Percentiles rank a stretch among this genome's conserved stretches.
Conservation (phyloP, 2,329 filamentous ascomycete species). For the Neofusicoccum ribis region DNA sequence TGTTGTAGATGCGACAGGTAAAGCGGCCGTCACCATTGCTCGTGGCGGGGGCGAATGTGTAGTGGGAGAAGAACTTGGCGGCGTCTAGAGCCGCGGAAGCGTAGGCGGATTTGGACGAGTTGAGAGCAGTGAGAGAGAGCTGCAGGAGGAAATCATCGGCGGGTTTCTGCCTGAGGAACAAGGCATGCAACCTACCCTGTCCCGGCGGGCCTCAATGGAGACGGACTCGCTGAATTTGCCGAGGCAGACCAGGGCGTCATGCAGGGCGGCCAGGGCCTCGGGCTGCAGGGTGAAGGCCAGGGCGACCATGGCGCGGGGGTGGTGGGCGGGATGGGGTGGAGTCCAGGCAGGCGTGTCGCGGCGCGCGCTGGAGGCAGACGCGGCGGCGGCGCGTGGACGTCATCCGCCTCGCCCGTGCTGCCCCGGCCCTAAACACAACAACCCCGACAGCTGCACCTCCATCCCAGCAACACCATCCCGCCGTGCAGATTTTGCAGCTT, state of each 20-base stretch:
- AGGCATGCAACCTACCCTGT: constrained; percentile 54
- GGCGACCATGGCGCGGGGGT: constrained; percentile 40
- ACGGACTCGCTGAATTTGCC: constrained; percentile 80
- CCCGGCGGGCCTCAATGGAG: constrained; percentile 69
- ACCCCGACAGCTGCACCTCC: constrained; percentile 22
- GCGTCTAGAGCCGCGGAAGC: constrained; percentile 69
- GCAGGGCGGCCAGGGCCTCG: constrained; percentile 68
- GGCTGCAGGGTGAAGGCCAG: constrained; percentile 73
- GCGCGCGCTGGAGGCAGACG: neutral
- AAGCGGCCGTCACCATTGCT: constrained; percentile 54
- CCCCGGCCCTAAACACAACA: constrained; percentile 3
- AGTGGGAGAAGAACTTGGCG: constrained; percentile 70
- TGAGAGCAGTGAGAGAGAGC: constrained; percentile 74
- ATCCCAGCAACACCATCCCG: neutral
- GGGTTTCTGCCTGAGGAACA: constrained; percentile 18
- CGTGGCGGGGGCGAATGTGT: constrained; percentile 58
- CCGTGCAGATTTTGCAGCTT: neutral
- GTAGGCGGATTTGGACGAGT: constrained; percentile 79
- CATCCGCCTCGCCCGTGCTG: constrained; percentile 9
- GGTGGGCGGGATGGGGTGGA: neutral
- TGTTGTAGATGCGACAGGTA: constrained; percentile 73
- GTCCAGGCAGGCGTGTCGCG: constrained; percentile 10
- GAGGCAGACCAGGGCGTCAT: constrained; percentile 73
- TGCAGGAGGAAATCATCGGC: constrained; percentile 35
- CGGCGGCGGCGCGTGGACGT: constrained; percentile 12